These are phyloP conservation scores for Boletus huronensis DNA, from an alignment of 768 basidiomycete genomes.

Conservation along the genomic window DNA sequence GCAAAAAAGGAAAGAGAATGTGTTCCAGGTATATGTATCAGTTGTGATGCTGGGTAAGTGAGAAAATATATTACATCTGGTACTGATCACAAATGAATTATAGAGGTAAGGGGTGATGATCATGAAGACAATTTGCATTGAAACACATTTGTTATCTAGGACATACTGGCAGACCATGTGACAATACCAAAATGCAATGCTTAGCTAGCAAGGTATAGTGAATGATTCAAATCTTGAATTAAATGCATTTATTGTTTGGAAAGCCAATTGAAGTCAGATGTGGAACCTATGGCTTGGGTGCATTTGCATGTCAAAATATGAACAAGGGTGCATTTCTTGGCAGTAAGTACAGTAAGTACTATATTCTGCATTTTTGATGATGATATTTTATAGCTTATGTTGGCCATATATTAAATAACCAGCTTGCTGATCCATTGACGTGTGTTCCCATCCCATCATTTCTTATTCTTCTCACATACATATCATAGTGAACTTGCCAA, in stretches of 20 bases:
- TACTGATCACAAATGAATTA: neutral
- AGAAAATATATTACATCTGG: neutral
- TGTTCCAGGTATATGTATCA: slow-evolving; percentile 47
- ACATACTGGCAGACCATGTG: slow-evolving; percentile 16
- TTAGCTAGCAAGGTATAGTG: slow-evolving; percentile 18
- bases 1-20: slow-evolving; percentile 40
- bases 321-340: slow-evolving; percentile 30
- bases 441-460: neutral
- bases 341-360: slow-evolving; percentile 14
- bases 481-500: slow-evolving; percentile 9
- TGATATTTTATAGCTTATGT: slow-evolving; percentile 36
- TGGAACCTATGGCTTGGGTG: slow-evolving; percentile 42
- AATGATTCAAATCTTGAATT: neutral
- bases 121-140: neutral
- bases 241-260: neutral
- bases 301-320: slow-evolving; percentile 37
- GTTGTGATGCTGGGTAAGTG: slow-evolving; percentile 43
- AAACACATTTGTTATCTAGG: slow-evolving; percentile 13
- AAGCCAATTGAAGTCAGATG: slow-evolving; percentile 37
- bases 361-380: neutral
- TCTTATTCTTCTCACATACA: neutral
- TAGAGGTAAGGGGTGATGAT: slow-evolving; percentile 21
- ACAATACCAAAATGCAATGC: slow-evolving; percentile 30
- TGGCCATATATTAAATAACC: slow-evolving; percentile 24
- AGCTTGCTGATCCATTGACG: slow-evolving; percentile 12